A percentile compares a stretch with the other conserved stretches of the same genome.
Conservation (phyloP, 441 rosid species). For the Erysimum pusillum region DNA sequence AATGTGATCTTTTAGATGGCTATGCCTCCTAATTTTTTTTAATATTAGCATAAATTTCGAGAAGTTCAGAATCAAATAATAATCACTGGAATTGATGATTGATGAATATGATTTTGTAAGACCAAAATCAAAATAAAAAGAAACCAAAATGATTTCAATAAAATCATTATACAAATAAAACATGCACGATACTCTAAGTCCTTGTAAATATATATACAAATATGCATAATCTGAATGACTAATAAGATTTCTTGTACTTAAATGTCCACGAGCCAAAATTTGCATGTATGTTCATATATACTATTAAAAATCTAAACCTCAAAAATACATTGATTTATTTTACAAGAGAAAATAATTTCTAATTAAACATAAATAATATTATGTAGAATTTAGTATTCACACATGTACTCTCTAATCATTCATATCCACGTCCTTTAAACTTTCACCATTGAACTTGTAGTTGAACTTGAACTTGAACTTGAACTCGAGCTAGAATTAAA, state of each 20-base stretch:
- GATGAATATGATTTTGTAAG: too few species aligned
- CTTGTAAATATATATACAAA: too few species aligned
- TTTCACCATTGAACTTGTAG: conserved; percentile 22
- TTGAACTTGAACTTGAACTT: conserved; percentile 1
- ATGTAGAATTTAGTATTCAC: not conserved
- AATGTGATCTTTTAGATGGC: too few species aligned
- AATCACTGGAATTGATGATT: too few species aligned
- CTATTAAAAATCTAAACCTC: conserved; percentile 12
- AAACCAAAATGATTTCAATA: too few species aligned
- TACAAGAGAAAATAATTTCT: not conserved
- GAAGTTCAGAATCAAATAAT: too few species aligned
- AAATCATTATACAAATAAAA: too few species aligned
- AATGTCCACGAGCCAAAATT: conserved; percentile 4
- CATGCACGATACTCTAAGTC: too few species aligned
- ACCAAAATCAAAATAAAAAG: too few species aligned
- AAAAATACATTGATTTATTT: not conserved
- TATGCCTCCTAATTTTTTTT: too few species aligned
- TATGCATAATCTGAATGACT: not conserved
- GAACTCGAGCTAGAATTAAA: conserved; percentile 22
- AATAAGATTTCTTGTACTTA: not conserved
- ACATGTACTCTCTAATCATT: conserved; percentile 9
- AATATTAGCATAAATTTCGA: too few species aligned
- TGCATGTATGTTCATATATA: not conserved
- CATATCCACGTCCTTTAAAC: conserved; percentile 5
- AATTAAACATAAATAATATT: conserved; percentile 3